These are phyloP conservation scores for Xylaria sp. DNA, from an alignment of 2,329 filamentous ascomycete genomes.

Conservation along the genomic window DNA sequence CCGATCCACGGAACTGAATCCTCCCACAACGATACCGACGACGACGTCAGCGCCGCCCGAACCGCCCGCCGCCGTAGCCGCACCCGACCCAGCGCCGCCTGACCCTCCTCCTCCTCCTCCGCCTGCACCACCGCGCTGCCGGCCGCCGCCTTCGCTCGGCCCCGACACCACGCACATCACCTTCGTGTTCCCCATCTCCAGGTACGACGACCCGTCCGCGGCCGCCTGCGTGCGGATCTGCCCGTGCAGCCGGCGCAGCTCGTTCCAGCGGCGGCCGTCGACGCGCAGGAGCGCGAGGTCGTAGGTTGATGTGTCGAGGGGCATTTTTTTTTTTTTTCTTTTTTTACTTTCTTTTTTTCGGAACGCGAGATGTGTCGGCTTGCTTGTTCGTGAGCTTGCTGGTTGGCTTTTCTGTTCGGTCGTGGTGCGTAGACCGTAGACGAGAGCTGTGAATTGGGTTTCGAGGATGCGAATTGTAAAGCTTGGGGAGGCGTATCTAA, in stretches of 20 bases:
- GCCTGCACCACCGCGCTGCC: slow-evolving; percentile 51
- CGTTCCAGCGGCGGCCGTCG: slow-evolving; percentile 94
- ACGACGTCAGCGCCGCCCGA: slow-evolving; percentile 72
- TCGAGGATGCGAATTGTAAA: not conserved
- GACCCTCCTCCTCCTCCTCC: slow-evolving; percentile 51
- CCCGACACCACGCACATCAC: slow-evolving; percentile 93
- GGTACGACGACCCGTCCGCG: slow-evolving; percentile 90
- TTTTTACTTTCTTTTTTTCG: too few relatives aligned
- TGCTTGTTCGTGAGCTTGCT: not conserved
- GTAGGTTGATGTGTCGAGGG: slow-evolving; percentile 94
- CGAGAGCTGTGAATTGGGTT: not conserved
- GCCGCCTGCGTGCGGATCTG: slow-evolving; percentile 93
- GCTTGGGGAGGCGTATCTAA: not conserved
- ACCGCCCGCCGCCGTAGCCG: slow-evolving; percentile 29
- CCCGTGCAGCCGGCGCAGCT: slow-evolving; percentile 86
- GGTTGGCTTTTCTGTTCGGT: not conserved
- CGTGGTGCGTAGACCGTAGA: too few relatives aligned
- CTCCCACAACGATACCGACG: slow-evolving; percentile 86
- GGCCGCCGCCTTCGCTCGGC: slow-evolving; percentile 73
- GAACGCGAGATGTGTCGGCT: not conserved
- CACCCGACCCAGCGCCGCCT: slow-evolving; percentile 46
- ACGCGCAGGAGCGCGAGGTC: slow-evolving; percentile 84
- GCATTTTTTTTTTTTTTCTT: slow-evolving; percentile 68
- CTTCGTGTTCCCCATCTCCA: slow-evolving; percentile 98
- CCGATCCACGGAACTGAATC: slow-evolving; percentile 88